phyloP scores from a whole-genome alignment of 192 early-diverging fungal genomes.

The Powellomyces hirtus region DNA sequence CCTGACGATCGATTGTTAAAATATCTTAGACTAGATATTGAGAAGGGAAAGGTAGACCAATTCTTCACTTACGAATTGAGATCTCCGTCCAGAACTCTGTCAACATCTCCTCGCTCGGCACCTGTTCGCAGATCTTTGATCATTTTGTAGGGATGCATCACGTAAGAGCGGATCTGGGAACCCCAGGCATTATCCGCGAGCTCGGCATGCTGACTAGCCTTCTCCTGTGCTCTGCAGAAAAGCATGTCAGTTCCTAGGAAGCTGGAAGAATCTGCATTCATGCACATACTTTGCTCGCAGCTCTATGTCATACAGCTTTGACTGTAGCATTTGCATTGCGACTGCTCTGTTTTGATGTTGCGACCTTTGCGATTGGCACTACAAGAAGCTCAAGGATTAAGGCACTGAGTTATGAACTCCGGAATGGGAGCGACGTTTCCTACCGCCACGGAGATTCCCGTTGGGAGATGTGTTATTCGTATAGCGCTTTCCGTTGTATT shows the following conservation, averaged over 20 bases:
- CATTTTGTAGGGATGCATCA: conserved; percentile 62
- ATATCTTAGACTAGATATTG: background rate
- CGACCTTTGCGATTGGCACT: conserved; percentile 85
- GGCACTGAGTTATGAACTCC: background rate
- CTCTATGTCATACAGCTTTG: conserved; percentile 65
- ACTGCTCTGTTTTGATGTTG: conserved; percentile 88
- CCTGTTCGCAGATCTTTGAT: conserved; percentile 60
- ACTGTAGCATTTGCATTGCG: conserved; percentile 79
- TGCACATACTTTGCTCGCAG: conserved; percentile 33
- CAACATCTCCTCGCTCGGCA: conserved; percentile 42
- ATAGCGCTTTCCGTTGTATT: conserved; percentile 96
- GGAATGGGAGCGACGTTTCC: background rate
- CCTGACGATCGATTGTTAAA: too few species aligned
- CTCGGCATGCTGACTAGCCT: conserved; percentile 30
- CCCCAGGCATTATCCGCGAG: conserved; percentile 55
- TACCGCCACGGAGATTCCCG: conserved; percentile 79
- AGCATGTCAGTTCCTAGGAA: background rate
- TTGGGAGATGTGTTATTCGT: conserved; percentile 88
- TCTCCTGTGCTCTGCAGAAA: conserved; percentile 35
- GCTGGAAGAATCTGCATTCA: background rate
- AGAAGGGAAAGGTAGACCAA: background rate
- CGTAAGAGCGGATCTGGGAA: conserved; percentile 58
- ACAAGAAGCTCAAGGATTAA: background rate
- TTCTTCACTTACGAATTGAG: conserved; percentile 38
- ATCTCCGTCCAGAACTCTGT: conserved; percentile 53